phyloP scores from a whole-genome alignment of 1,284 basidiomycete species.

The Tranzscheliella williamsii region DNA sequence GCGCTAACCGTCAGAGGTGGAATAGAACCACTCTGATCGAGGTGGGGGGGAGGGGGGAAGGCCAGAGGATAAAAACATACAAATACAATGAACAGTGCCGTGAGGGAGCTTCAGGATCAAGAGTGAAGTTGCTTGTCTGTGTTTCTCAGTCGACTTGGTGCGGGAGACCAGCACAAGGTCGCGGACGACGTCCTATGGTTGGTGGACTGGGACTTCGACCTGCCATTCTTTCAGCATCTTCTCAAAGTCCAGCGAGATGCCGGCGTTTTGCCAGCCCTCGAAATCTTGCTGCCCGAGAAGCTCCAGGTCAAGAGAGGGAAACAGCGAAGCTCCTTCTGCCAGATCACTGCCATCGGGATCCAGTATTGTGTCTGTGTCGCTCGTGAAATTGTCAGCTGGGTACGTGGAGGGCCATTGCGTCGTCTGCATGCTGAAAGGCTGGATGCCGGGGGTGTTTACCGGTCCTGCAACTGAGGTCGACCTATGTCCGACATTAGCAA shows the following conservation, averaged over 20 bases:
- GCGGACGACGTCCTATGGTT: too few species aligned
- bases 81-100: too few species aligned
- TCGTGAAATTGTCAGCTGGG: background rate
- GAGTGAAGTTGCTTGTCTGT: too few species aligned
- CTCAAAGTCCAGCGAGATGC: constrained; percentile 30
- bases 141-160: too few species aligned
- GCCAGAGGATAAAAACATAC: too few species aligned
- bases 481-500: background rate
- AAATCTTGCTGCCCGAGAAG: constrained; percentile 30
- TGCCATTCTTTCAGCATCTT: constrained; percentile 37
- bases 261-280: constrained; percentile 23
- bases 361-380: background rate
- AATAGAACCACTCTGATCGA: too few species aligned
- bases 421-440: background rate
- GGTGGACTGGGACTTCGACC: constrained; percentile 18
- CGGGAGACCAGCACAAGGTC: too few species aligned
- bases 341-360: background rate
- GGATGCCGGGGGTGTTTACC: background rate
- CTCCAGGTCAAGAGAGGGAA: constrained; percentile 25
- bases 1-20: too few species aligned
- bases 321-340: constrained; percentile 1
- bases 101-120: too few species aligned
- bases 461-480: background rate
- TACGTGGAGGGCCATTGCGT: too few species aligned
- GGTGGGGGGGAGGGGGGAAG: too few species aligned